Evolutionary conservation across 2,329 filamentous ascomycete species (phyloP).

Genomic region (Venturia nashicola): DNA sequence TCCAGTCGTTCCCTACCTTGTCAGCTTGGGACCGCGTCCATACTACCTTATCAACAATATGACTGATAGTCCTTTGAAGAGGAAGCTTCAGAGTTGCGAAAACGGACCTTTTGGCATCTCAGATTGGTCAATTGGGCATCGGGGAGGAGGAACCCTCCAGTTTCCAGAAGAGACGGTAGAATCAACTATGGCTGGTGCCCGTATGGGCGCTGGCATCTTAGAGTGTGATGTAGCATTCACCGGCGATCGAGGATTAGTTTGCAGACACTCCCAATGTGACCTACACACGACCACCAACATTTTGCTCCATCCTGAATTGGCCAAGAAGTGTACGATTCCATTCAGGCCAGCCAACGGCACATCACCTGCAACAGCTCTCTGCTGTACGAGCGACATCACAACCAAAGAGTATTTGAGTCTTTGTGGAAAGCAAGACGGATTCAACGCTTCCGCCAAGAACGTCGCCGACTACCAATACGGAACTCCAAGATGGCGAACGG

Average conservation of each 20-base stretch:
- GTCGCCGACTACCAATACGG: slow-evolving; percentile 45
- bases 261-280: slow-evolving; percentile 26
- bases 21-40: slow-evolving; percentile 20
- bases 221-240: slow-evolving; percentile 28
- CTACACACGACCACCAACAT: slow-evolving; percentile 27
- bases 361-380: slow-evolving; percentile 45
- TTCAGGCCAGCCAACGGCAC: slow-evolving; percentile 19
- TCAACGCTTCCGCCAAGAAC: slow-evolving; percentile 52
- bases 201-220: slow-evolving; percentile 24
- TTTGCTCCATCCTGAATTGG: slow-evolving; percentile 21
- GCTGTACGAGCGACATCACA: slow-evolving; percentile 62
- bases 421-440: slow-evolving; percentile 50
- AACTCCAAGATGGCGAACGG: slow-evolving; percentile 50
- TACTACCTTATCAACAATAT: slow-evolving; percentile 26
- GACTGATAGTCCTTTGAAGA: slow-evolving; percentile 24
- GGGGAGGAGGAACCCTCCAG: slow-evolving; percentile 23
- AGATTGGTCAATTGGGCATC: slow-evolving; percentile 24
- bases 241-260: slow-evolving; percentile 25
- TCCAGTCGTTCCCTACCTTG: neutral
- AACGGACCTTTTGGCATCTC: slow-evolving; percentile 23
- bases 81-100: slow-evolving; percentile 24
- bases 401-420: slow-evolving; percentile 54
- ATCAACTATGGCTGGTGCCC: slow-evolving; percentile 20
- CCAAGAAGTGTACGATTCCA: slow-evolving; percentile 23
- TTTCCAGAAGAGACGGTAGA: slow-evolving; percentile 24